A percentile compares a stretch with the other conserved stretches of the same genome.
These are phyloP conservation scores for Diddensiella caesifluorescens DNA, from an alignment of 805 yeast genomes.

Conservation along the genomic window DNA sequence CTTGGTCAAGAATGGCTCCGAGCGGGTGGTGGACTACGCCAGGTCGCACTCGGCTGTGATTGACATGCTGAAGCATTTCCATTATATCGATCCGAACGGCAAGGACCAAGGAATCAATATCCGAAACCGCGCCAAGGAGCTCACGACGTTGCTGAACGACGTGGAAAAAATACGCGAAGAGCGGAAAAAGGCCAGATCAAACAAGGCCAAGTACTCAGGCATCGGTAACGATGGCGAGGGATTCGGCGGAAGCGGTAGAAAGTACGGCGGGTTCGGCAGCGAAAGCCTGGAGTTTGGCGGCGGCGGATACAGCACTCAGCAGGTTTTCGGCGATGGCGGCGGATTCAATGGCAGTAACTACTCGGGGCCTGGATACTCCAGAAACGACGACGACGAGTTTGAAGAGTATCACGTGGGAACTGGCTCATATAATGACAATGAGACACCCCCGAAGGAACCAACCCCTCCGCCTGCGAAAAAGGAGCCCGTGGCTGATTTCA, in stretches of 20 bases:
- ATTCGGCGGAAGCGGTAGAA: conserved; percentile 31
- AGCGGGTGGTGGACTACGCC: conserved; percentile 91
- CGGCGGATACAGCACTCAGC: conserved; percentile 33
- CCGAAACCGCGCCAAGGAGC: conserved; percentile 79
- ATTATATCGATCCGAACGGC: conserved; percentile 88
- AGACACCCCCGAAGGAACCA: background rate
- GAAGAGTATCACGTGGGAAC: conserved; percentile 34
- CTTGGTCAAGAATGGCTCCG: conserved; percentile 86
- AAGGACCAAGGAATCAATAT: conserved; percentile 95
- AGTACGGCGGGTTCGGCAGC: conserved; percentile 35
- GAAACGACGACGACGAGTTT: conserved; percentile 34
- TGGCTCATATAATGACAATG: conserved; percentile 5
- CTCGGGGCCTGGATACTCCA: conserved; percentile 28
- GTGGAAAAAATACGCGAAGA: conserved; percentile 73
- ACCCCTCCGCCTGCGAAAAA: conserved; percentile 11
- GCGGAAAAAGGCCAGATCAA: conserved; percentile 84
- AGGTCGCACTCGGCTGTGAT: conserved; percentile 75
- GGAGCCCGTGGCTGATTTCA: conserved; percentile 22
- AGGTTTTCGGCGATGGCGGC: conserved; percentile 39
- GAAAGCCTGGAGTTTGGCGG: conserved; percentile 30
- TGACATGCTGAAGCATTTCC: conserved; percentile 87
- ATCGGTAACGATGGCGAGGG: conserved; percentile 44
- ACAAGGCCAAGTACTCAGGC: conserved; percentile 77
- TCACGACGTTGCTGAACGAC: conserved; percentile 66
- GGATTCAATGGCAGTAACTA: conserved; percentile 34